A percentile compares a stretch with the other conserved stretches of the same genome.
Evolutionary conservation across 192 early-diverging fungal species (phyloP).

Genomic region (Umbelopsis vinacea): DNA sequence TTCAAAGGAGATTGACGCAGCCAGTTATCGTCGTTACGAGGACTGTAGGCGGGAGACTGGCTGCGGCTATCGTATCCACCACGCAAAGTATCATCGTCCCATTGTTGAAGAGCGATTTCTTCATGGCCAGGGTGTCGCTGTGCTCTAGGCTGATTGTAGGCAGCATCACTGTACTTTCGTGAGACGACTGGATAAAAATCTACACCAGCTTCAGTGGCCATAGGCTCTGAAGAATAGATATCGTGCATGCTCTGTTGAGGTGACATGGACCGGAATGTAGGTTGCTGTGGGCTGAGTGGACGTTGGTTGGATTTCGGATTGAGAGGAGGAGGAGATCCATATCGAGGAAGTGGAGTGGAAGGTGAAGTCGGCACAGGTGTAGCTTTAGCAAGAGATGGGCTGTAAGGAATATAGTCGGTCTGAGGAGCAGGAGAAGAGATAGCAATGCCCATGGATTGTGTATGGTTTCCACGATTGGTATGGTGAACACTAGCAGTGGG

Average conservation of each 20-base stretch:
- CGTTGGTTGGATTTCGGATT: conserved; percentile 5
- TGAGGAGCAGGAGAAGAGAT: not conserved
- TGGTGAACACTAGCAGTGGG: conserved; percentile 3
- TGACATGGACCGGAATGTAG: not conserved
- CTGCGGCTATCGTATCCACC: conserved; percentile 5
- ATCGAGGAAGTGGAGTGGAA: not conserved
- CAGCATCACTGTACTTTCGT: conserved; percentile 15
- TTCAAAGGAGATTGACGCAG: conserved; percentile 17
- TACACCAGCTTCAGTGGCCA: conserved; percentile 14
- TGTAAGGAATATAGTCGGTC: conserved; percentile 11
- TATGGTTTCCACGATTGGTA: not conserved
- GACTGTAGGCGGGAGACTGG: not conserved
- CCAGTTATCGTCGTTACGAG: not conserved
- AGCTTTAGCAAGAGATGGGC: conserved; percentile 17
- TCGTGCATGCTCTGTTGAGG: conserved; percentile 2
- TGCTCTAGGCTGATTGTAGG: not conserved
- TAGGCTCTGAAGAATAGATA: conserved; percentile 17
- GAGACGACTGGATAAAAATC: conserved; percentile 14
- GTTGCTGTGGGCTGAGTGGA: not conserved
- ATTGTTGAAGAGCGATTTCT: conserved; percentile 13
- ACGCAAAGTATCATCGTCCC: conserved; percentile 13
- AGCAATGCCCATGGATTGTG: conserved; percentile 18
- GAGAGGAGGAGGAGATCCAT: conserved; percentile 10
- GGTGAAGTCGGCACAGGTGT: not conserved
- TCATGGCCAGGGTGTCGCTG: not conserved